Evolutionary conservation across 106 monocot species (phyloP).

Genomic region (Dactylorhiza incarnata): DNA sequence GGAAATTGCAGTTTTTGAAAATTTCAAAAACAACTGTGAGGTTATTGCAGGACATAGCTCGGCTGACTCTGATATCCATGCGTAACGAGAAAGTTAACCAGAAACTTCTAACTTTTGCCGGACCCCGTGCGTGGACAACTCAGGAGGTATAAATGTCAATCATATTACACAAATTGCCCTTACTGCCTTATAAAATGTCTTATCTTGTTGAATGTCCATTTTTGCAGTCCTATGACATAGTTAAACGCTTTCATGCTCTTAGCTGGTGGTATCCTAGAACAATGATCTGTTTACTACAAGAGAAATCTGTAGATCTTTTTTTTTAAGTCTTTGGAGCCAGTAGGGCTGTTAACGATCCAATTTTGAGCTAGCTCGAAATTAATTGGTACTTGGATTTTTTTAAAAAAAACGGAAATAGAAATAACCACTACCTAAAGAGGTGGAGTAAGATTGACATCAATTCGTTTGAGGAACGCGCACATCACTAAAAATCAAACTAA

Average conservation of each 20-base stretch:
- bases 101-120: constrained; percentile 86
- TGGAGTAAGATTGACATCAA: too few species aligned
- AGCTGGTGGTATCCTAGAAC: background rate
- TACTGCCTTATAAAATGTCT: background rate
- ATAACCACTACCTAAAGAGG: too few species aligned
- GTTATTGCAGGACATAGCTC: constrained; percentile 80
- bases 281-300: too few species aligned
- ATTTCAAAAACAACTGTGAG: background rate
- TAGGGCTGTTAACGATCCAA: too few species aligned
- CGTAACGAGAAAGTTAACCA: constrained; percentile 76
- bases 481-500: too few species aligned
- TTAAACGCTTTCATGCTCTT: background rate
- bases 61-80: constrained; percentile 85
- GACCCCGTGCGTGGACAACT: constrained; percentile 98
- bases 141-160: constrained; percentile 63
- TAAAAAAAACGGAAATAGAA: too few species aligned
- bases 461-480: too few species aligned
- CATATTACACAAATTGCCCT: background rate
- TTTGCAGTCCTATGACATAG: background rate
- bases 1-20: background rate
- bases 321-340: too few species aligned
- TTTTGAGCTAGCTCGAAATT: too few species aligned
- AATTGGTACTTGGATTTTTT: too few species aligned
- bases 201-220: background rate
- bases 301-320: too few species aligned